Percentiles rank a stretch among this genome's conserved stretches.
Conservation (phyloP, 371 early-diverging fungal species). For the Fennellomyces sp. region DNA sequence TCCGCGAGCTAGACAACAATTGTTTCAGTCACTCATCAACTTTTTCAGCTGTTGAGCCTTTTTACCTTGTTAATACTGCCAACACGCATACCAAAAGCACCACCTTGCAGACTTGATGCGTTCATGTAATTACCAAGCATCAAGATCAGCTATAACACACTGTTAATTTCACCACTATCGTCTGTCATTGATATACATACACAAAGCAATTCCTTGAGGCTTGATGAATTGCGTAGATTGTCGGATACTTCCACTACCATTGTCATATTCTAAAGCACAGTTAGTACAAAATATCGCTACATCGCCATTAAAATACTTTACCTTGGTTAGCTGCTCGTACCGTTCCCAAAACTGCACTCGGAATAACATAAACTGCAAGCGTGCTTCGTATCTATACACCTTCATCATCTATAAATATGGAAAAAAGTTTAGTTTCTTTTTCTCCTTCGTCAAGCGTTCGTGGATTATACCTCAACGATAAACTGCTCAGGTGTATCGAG, state of each 20-base stretch:
- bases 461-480: conserved; percentile 36
- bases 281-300: conserved; percentile 18
- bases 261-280: conserved; percentile 38
- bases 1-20: conserved; percentile 41
- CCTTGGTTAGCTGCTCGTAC: conserved; percentile 38
- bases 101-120: conserved; percentile 55
- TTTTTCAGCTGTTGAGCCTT: not conserved
- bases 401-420: conserved; percentile 49
- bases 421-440: not conserved
- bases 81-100: conserved; percentile 61
- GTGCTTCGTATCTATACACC: conserved; percentile 50
- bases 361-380: conserved; percentile 53
- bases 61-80: conserved; percentile 55
- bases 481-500: conserved; percentile 60
- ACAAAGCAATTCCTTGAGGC: conserved; percentile 45
- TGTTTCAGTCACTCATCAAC: not conserved
- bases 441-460: not conserved
- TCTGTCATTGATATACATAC: conserved; percentile 27
- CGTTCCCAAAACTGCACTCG: conserved; percentile 53
- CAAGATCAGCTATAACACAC: conserved; percentile 46
- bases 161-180: not conserved
- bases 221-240: conserved; percentile 38
- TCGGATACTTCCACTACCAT: conserved; percentile 47
- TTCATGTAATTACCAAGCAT: conserved; percentile 68
- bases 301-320: conserved; percentile 7